Evolutionary conservation across 768 basidiomycete genomes (phyloP).

Genomic region (Podaxis sp.): DNA sequence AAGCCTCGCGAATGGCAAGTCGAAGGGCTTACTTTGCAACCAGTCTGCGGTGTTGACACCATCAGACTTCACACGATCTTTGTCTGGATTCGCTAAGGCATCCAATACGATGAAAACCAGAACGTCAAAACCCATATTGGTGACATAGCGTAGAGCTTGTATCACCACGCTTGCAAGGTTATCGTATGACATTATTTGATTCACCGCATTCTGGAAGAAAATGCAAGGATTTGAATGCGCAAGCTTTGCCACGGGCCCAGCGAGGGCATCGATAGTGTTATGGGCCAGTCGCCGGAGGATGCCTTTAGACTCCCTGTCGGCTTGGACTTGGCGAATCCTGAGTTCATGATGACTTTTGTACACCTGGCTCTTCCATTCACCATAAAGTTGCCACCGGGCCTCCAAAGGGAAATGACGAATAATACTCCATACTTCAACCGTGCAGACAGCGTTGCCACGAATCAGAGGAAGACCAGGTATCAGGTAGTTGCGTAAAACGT

Average conservation of each 20-base stretch:
- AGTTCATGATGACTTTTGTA: conserved; percentile 80
- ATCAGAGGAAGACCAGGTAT: conserved; percentile 86
- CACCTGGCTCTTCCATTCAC: conserved; percentile 81
- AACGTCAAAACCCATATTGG: conserved; percentile 92
- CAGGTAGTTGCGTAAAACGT: conserved; percentile 71
- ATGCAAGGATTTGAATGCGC: conserved; percentile 93
- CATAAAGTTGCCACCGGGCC: conserved; percentile 87
- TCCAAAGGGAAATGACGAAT: conserved; percentile 75
- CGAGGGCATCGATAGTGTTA: conserved; percentile 79
- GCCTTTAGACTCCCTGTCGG: conserved; percentile 83
- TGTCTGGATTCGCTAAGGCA: conserved; percentile 77
- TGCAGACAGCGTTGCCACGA: conserved; percentile 81
- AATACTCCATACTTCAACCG: conserved; percentile 91
- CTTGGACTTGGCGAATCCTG: conserved; percentile 73
- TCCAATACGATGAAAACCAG: conserved; percentile 85
- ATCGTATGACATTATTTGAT: conserved; percentile 95
- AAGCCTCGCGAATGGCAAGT: neutral
- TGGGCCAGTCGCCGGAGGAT: conserved; percentile 84
- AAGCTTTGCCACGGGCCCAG: conserved; percentile 86
- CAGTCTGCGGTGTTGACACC: conserved; percentile 89
- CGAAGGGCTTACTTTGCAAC: conserved; percentile 74
- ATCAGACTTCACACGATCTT: conserved; percentile 83
- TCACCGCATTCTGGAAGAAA: conserved; percentile 84
- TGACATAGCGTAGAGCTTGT: conserved; percentile 83
- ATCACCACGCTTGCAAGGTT: conserved; percentile 89